Evolutionary conservation across 176 grass and related monocot genomes (phyloP).

Genomic region (Canna indica): DNA sequence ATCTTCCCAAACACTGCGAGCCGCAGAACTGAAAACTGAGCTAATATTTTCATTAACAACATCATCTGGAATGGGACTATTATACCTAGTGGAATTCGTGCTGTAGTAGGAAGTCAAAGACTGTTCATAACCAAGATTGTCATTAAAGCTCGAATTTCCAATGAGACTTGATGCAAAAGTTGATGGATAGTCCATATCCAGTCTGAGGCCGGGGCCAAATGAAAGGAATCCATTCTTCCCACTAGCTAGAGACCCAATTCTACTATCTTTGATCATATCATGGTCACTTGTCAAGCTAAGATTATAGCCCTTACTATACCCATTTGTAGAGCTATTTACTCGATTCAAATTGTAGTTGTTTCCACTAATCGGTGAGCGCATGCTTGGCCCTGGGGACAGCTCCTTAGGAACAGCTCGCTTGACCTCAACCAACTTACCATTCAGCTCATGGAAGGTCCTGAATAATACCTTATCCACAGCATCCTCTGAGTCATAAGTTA

Average conservation of each 20-base stretch:
- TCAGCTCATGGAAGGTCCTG: not conserved
- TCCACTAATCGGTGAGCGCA: not conserved
- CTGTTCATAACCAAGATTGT: not conserved
- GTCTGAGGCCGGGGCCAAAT: too few species aligned
- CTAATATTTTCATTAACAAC: not conserved
- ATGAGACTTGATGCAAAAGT: too few species aligned
- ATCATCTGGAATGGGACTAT: not conserved
- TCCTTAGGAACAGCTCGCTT: constrained; percentile 1
- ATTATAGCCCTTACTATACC: not conserved
- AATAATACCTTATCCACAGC: not conserved
- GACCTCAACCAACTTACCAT: constrained; percentile 1
- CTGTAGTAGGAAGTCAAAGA: not conserved
- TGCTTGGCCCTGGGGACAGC: not conserved
- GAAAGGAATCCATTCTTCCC: too few species aligned
- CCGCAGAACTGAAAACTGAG: not conserved
- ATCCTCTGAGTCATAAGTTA: constrained; percentile 2
- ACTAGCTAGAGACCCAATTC: too few species aligned
- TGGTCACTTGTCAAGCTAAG: not conserved
- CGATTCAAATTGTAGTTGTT: not conserved
- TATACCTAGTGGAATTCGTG: not conserved
- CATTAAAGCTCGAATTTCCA: not conserved
- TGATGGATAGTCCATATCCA: too few species aligned
- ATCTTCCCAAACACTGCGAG: not conserved
- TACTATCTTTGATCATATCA: too few species aligned
- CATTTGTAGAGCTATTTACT: not conserved